Percentiles rank a stretch among this genome's conserved stretches.
Evolutionary conservation across 768 basidiomycete genomes (phyloP).

Genomic region (Trametes villosa): DNA sequence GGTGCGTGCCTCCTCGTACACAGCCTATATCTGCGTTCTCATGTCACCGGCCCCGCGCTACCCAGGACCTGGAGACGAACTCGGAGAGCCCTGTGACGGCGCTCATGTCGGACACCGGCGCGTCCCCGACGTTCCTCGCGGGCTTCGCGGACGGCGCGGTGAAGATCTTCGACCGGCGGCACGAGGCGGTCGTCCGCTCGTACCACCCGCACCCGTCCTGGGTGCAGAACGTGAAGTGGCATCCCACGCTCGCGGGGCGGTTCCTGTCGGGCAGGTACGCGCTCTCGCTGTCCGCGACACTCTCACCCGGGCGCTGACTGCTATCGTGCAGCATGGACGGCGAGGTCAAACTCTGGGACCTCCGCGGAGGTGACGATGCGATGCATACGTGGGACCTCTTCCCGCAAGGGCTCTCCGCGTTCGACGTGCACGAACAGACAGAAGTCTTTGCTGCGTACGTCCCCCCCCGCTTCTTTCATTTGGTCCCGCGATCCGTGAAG

Average conservation of each 20-base stretch:
- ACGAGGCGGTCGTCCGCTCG: conserved; percentile 77
- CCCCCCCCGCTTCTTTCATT: background rate
- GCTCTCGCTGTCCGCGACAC: background rate
- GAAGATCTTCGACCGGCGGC: conserved; percentile 89
- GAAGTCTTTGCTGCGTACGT: conserved; percentile 87
- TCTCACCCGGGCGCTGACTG: background rate
- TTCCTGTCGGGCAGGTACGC: conserved; percentile 86
- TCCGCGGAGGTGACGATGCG: conserved; percentile 65
- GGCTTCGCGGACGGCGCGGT: conserved; percentile 93
- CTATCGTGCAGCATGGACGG: conserved; percentile 71
- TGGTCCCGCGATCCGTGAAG: conserved; percentile 15
- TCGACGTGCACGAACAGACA: conserved; percentile 85
- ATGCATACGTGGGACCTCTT: conserved; percentile 66
- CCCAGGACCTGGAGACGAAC: conserved; percentile 86
- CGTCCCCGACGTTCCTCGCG: conserved; percentile 81
- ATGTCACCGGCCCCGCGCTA: background rate
- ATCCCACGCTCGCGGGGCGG: conserved; percentile 67
- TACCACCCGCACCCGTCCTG: conserved; percentile 80
- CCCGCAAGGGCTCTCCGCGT: conserved; percentile 74
- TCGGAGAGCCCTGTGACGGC: conserved; percentile 90
- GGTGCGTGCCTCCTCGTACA: conserved; percentile 46
- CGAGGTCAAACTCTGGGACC: conserved; percentile 90
- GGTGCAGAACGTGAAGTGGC: conserved; percentile 90
- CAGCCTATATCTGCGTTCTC: background rate
- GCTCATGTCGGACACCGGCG: conserved; percentile 75